These are phyloP conservation scores for Solidago caesia DNA, from an alignment of 129 eudicot genomes.

Conservation along the genomic window DNA sequence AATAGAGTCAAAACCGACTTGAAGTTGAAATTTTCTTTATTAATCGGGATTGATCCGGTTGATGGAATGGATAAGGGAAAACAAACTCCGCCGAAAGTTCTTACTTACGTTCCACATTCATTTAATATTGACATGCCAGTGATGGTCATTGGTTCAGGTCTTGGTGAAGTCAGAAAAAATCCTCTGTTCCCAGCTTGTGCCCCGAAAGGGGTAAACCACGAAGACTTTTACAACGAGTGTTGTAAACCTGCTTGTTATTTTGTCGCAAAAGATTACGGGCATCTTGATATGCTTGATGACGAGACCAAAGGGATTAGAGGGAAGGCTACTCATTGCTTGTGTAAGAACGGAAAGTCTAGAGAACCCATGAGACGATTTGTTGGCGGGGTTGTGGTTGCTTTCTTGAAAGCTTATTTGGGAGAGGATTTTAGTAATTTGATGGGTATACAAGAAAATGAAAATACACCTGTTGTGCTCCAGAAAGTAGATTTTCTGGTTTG, in stretches of 20 bases:
- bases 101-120: conserved; percentile 64
- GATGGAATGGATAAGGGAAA: conserved; percentile 89
- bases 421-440: conserved; percentile 42
- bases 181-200: conserved; percentile 85
- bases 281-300: conserved; percentile 88
- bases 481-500: conserved; percentile 45
- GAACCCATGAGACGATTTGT: conserved; percentile 85
- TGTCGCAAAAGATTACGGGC: conserved; percentile 83
- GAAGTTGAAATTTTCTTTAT: conserved; percentile 49
- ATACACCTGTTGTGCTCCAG: conserved; percentile 49
- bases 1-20: conserved; percentile 19
- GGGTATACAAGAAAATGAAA: conserved; percentile 43
- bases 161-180: conserved; percentile 61
- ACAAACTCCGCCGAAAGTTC: conserved; percentile 79
- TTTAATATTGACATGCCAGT: conserved; percentile 60
- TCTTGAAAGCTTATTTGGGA: conserved; percentile 57
- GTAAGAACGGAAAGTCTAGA: conserved; percentile 73
- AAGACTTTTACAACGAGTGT: conserved; percentile 70
- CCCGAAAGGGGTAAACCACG: conserved; percentile 89
- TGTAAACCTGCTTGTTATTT: conserved; percentile 58
- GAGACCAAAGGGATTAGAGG: conserved; percentile 74
- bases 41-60: conserved; percentile 89
- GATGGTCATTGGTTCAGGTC: conserved; percentile 77
- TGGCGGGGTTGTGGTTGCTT: conserved; percentile 70
- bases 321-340: conserved; percentile 63